Percentiles rank a stretch among this genome's conserved stretches.
Evolutionary conservation across 1,284 basidiomycete species (phyloP).

Genomic region (Fomitopsis pinicola): DNA sequence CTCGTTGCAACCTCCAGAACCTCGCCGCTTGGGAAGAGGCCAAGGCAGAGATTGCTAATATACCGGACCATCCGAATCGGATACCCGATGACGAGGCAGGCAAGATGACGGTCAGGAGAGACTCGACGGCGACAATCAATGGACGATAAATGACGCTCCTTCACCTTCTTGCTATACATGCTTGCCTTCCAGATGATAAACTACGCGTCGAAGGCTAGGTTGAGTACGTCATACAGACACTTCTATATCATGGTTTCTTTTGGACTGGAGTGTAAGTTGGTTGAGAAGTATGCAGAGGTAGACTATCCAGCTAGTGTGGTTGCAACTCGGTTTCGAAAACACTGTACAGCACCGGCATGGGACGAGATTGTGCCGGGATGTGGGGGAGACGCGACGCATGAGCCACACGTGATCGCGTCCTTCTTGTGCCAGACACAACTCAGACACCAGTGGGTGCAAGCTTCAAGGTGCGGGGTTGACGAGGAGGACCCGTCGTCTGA

Average conservation of each 20-base stretch:
- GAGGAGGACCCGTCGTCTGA: too few species aligned
- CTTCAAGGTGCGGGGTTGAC: too few species aligned
- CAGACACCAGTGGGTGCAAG: too few species aligned
- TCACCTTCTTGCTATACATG: background rate
- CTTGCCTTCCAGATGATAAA: background rate
- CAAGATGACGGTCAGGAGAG: slow-evolving; percentile 30
- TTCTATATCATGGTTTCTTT: background rate
- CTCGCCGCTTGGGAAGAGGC: slow-evolving; percentile 96
- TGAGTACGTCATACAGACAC: background rate
- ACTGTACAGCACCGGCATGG: too few species aligned
- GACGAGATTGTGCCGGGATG: too few species aligned
- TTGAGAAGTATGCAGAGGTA: background rate
- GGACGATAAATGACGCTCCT: slow-evolving; percentile 30
- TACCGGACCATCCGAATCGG: slow-evolving; percentile 85
- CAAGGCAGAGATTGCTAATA: slow-evolving; percentile 84
- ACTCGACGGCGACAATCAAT: slow-evolving; percentile 57
- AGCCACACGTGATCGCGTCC: too few species aligned
- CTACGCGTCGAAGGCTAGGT: background rate
- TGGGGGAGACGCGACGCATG: too few species aligned
- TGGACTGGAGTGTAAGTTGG: background rate
- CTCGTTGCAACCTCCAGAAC: slow-evolving; percentile 55
- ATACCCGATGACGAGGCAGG: slow-evolving; percentile 33
- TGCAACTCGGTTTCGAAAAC: too few species aligned
- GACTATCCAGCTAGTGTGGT: background rate
- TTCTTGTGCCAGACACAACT: too few species aligned